Evolutionary conservation across 352 stramenopile genomes (phyloP).

Genomic region (Phytophthora citricola): DNA sequence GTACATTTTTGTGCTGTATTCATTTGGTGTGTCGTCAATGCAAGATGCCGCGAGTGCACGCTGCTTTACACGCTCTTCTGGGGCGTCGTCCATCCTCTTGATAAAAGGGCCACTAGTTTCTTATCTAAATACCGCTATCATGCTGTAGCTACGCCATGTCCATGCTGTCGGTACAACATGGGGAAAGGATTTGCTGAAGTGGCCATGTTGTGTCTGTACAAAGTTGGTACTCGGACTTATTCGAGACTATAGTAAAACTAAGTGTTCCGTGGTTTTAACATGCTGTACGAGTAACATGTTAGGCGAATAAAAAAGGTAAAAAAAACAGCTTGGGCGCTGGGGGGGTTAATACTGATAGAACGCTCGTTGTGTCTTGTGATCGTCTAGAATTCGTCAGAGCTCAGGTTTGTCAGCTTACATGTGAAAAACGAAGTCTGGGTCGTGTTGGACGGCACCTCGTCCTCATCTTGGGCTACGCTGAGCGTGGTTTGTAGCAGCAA

Average conservation of each 20-base stretch:
- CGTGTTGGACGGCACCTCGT: too few species aligned
- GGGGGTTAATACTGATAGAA: too few species aligned
- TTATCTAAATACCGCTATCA: not conserved
- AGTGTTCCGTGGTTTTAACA: not conserved
- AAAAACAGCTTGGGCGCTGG: too few species aligned
- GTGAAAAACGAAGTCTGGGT: too few species aligned
- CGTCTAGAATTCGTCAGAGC: too few species aligned
- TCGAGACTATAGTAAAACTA: not conserved
- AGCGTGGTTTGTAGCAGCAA: too few species aligned
- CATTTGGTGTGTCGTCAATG: not conserved
- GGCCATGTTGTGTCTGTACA: not conserved
- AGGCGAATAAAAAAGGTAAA: too few species aligned
- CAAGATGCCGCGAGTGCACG: too few species aligned
- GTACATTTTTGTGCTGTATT: not conserved
- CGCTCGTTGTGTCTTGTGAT: too few species aligned
- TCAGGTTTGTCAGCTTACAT: too few species aligned
- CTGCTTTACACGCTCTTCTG: not conserved
- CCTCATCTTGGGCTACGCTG: too few species aligned
- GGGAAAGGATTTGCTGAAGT: not conserved
- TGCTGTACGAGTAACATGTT: not conserved
- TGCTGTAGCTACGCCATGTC: not conserved
- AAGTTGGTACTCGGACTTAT: not conserved
- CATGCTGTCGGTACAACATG: constrained; percentile 1
- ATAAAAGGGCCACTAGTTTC: not conserved
- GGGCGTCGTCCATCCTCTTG: not conserved